A percentile compares a stretch with the other conserved stretches of the same genome.
These are phyloP conservation scores for Pseudisothecium myosuroides DNA, from an alignment of 225 moss, liverwort and hornwort species.

Conservation along the genomic window DNA sequence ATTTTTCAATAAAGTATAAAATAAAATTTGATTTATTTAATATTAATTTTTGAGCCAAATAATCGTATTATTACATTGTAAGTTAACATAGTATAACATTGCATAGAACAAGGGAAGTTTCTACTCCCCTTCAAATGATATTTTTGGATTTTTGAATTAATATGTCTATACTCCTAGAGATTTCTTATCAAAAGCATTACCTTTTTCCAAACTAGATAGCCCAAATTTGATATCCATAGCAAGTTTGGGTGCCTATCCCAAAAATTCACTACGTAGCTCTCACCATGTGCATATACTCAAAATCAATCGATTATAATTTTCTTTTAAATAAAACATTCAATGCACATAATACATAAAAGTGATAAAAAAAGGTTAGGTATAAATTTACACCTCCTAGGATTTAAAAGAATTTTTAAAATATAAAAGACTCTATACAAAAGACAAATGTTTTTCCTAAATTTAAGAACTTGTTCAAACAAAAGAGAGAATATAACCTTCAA, in stretches of 20 bases:
- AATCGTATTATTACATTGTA: not conserved
- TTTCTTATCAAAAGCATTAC: not conserved
- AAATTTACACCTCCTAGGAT: not conserved
- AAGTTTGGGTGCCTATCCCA: not conserved
- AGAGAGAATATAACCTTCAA: not conserved
- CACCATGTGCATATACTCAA: accelerated
- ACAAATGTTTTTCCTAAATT: not conserved
- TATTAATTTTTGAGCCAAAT: too few relatives aligned
- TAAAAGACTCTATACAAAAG: not conserved
- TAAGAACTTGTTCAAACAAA: not conserved
- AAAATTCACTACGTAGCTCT: not conserved
- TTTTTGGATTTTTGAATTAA: not conserved
- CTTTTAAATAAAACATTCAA: not conserved
- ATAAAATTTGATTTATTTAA: not conserved
- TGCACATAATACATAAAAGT: not conserved
- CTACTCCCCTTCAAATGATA: not conserved
- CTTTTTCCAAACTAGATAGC: not conserved
- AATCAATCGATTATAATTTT: not conserved
- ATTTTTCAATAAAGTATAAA: not conserved
- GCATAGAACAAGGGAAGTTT: not conserved
- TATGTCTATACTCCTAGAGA: too few relatives aligned
- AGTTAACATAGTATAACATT: not conserved
- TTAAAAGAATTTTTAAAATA: not conserved
- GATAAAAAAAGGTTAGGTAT: not conserved
- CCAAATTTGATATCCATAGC: not conserved